phyloP scores from a whole-genome alignment of 139 green algal species.

The Nannochloris sp. region DNA sequence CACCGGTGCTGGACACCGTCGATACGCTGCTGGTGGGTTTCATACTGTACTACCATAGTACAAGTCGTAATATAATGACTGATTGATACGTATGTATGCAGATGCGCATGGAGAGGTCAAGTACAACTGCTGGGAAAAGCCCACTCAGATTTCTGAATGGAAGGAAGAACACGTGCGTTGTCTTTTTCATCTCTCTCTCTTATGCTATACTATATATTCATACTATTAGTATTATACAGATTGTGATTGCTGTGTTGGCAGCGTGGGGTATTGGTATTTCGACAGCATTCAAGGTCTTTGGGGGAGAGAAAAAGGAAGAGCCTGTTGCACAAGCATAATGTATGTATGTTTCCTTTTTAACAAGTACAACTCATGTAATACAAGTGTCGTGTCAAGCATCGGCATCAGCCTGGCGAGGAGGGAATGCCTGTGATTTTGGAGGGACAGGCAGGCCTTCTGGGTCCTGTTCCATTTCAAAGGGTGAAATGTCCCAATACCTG shows the following conservation, averaged over 20 bases:
- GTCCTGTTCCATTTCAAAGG: slow-evolving; percentile 31
- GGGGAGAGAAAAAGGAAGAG: slow-evolving; percentile 34
- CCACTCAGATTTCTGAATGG: slow-evolving; percentile 29
- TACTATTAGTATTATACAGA: slow-evolving; percentile 16
- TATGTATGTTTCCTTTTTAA: background rate
- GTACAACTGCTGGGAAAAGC: slow-evolving; percentile 34
- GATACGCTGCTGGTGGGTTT: background rate
- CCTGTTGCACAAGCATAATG: slow-evolving; percentile 3
- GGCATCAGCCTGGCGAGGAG: background rate
- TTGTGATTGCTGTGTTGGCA: slow-evolving; percentile 44
- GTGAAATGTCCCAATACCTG: slow-evolving; percentile 28
- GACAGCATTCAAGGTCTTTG: slow-evolving; percentile 39
- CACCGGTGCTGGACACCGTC: no score
- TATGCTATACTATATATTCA: background rate
- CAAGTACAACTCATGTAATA: background rate
- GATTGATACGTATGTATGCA: slow-evolving; percentile 7
- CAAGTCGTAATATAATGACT: no score
- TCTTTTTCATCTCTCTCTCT: background rate
- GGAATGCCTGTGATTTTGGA: background rate
- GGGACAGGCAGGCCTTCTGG: slow-evolving; percentile 3
- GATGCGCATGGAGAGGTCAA: slow-evolving; percentile 45
- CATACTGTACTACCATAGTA: no score
- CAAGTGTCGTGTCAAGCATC: background rate
- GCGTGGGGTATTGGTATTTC: slow-evolving; percentile 41
- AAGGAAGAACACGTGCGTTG: slow-evolving; percentile 42